Percentiles rank a stretch among this genome's conserved stretches.
Conservation (phyloP, 208 protist species). For the Trypanosomatidae sp. region DNA sequence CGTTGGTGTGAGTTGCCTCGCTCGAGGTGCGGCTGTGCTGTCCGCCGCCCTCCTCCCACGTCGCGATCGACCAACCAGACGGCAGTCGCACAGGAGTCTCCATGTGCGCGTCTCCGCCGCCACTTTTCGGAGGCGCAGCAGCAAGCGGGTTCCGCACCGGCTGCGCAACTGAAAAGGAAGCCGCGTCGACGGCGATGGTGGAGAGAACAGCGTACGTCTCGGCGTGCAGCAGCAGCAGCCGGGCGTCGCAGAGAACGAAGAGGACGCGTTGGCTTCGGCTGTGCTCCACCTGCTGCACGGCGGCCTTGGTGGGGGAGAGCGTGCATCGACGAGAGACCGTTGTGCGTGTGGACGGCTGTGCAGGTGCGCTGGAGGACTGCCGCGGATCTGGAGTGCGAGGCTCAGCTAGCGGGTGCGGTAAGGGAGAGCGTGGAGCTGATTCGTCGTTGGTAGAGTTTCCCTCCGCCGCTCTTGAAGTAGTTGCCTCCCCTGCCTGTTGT, state of each 20-base stretch:
- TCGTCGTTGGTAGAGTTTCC: no score
- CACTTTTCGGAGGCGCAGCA: neutral
- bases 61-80: neutral
- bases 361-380: no score
- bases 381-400: no score
- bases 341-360: no score
- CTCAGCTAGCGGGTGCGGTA: no score
- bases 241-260: slow-evolving; percentile 58
- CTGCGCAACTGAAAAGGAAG: slow-evolving; percentile 22
- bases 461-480: no score
- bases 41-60: neutral
- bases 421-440: no score
- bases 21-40: slow-evolving; percentile 17
- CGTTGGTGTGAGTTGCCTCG: slow-evolving; percentile 14
- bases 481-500: no score
- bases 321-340: slow-evolving; percentile 14
- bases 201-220: slow-evolving; percentile 23
- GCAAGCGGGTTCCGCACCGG: slow-evolving; percentile 1
- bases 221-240: slow-evolving; percentile 31
- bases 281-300: slow-evolving; percentile 64
- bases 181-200: slow-evolving; percentile 18
- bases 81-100: neutral
- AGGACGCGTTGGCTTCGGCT: slow-evolving; percentile 65
- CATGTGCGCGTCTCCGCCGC: neutral
- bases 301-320: slow-evolving; percentile 4